Percentiles rank a stretch among this genome's conserved stretches.
Evolutionary conservation across 441 rosid genomes (phyloP).

Genomic region (Populus trichocarpa): DNA sequence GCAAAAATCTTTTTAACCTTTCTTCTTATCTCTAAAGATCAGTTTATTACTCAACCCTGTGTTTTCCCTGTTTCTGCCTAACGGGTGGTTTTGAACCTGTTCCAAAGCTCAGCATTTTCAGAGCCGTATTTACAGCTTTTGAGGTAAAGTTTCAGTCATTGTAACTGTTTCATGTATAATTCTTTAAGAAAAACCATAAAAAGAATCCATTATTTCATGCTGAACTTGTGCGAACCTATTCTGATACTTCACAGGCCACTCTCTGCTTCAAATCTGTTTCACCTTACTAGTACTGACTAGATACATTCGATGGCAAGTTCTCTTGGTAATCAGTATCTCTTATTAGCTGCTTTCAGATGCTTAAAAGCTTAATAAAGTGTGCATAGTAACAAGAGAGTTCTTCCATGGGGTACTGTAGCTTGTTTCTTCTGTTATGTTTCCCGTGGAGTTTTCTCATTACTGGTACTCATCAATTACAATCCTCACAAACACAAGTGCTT

Average conservation of each 20-base stretch:
- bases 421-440: constrained; percentile 36
- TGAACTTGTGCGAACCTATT: neutral
- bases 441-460: constrained; percentile 46
- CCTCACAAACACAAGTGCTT: constrained; percentile 74
- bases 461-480: constrained; percentile 58
- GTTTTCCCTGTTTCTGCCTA: constrained; percentile 13
- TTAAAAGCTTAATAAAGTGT: constrained; percentile 1
- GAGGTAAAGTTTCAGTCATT: constrained; percentile 10
- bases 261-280: constrained; percentile 14
- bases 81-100: constrained; percentile 2
- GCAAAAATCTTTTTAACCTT: neutral
- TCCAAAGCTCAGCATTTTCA: neutral
- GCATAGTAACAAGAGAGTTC: neutral
- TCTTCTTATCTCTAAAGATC: neutral
- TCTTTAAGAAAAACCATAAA: neutral
- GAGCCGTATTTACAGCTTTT: neutral
- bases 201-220: neutral
- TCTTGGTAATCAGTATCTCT: neutral
- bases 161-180: neutral
- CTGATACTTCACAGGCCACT: neutral
- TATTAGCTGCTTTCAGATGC: constrained; percentile 1
- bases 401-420: constrained; percentile 40
- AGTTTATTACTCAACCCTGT: neutral
- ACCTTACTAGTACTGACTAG: neutral
- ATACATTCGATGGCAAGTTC: neutral